phyloP scores from a whole-genome alignment of 305 asterid species.

The Rubia peregrina region DNA sequence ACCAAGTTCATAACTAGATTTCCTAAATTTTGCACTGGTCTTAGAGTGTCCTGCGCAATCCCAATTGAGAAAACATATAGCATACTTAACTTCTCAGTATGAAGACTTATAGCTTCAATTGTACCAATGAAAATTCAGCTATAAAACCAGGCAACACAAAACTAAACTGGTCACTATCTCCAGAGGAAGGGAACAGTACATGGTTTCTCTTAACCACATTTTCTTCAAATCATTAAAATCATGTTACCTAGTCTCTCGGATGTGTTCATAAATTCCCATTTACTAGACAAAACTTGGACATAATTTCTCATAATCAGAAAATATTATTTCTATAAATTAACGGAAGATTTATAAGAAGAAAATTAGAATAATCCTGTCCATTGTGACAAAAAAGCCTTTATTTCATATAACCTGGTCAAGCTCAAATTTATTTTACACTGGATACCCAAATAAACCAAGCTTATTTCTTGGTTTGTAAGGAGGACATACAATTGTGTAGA shows the following conservation, averaged over 20 bases:
- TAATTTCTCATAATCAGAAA: not conserved
- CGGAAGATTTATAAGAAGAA: not conserved
- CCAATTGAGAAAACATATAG: not conserved
- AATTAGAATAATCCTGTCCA: not conserved
- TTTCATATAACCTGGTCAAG: not conserved
- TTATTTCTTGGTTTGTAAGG: not conserved
- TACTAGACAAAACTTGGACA: not conserved
- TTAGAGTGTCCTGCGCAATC: not conserved
- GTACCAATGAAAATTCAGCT: too few species aligned
- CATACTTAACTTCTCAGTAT: not conserved
- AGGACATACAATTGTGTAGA: not conserved
- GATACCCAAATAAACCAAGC: not conserved
- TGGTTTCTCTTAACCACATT: not conserved
- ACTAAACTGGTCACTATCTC: constrained; percentile 1
- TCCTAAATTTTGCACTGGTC: not conserved
- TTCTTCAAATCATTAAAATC: not conserved
- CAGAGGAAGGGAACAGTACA: not conserved
- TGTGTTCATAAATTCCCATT: not conserved
- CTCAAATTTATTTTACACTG: not conserved
- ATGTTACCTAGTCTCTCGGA: not conserved
- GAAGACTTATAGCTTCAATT: not conserved
- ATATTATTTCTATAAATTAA: not conserved
- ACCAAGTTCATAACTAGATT: not conserved
- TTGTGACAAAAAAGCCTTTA: not conserved
- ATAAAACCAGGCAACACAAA: not conserved